Conservation (phyloP, 2,329 filamentous ascomycete genomes). For the Cadophora gregata region DNA sequence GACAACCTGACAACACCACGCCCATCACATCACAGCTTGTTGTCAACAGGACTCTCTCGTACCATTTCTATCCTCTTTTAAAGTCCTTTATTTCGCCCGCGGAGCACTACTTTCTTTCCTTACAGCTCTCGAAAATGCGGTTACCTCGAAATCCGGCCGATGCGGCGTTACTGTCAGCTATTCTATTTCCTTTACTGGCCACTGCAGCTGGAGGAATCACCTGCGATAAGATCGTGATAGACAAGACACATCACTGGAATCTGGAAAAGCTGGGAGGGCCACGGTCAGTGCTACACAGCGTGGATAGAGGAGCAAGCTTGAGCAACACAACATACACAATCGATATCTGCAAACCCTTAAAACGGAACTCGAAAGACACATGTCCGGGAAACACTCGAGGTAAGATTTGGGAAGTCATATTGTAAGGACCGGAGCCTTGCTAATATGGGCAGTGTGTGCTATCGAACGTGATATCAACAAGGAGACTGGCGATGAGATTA, state of each 20-base stretch:
- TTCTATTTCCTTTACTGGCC: constrained; percentile 41
- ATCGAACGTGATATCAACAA: constrained; percentile 65
- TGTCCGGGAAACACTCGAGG: constrained; percentile 75
- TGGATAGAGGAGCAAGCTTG: constrained; percentile 53
- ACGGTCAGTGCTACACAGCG: constrained; percentile 68
- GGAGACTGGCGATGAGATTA: constrained; percentile 51
- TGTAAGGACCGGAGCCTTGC: constrained; percentile 7
- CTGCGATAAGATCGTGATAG: constrained; percentile 66
- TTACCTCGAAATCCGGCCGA: constrained; percentile 35
- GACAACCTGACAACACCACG: constrained; percentile 5
- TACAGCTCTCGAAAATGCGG: constrained; percentile 35
- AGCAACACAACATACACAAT: constrained; percentile 83
- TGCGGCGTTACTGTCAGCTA: constrained; percentile 37
- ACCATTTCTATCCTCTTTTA: background rate
- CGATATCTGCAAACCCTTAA: constrained; percentile 74
- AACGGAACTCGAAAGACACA: constrained; percentile 62
- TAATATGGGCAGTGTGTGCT: constrained; percentile 68
- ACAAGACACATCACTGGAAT: constrained; percentile 64
- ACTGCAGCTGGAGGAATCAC: constrained; percentile 55
- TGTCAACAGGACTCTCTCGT: background rate
- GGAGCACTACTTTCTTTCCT: background rate
- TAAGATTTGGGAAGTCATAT: constrained; percentile 45
- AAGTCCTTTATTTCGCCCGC: background rate
- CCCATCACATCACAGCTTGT: background rate
- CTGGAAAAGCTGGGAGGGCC: constrained; percentile 68